Evolutionary conservation across 495 filamentous ascomycete species (phyloP).

Genomic region (Tuber umbilicatum): DNA sequence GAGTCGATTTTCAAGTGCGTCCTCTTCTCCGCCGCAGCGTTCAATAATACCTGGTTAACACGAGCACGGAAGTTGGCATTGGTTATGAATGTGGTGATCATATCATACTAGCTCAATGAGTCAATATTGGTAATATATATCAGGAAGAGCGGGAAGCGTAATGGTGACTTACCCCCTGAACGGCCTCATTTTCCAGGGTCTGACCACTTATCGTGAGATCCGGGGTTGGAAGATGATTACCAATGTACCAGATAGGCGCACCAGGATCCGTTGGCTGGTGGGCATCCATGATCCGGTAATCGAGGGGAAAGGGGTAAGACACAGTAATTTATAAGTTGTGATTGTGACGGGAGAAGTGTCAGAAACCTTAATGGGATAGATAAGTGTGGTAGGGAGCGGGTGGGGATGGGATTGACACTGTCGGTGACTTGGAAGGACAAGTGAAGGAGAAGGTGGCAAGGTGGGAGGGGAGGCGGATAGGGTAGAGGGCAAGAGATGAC

Average conservation of each 20-base stretch:
- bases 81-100: conserved; percentile 84
- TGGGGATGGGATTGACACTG: background rate
- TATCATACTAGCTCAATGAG: conserved; percentile 64
- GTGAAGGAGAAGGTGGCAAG: background rate
- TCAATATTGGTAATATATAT: conserved; percentile 10
- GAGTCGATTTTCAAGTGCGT: conserved; percentile 47
- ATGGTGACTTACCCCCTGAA: conserved; percentile 30
- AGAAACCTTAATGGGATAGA: background rate
- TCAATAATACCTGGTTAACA: conserved; percentile 46
- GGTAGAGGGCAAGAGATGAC: background rate
- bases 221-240: conserved; percentile 36
- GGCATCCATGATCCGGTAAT: conserved; percentile 26
- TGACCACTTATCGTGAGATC: conserved; percentile 24
- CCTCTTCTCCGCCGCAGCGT: conserved; percentile 54
- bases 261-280: conserved; percentile 30
- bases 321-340: background rate
- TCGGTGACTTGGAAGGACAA: background rate
- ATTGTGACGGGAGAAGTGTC: background rate
- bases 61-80: conserved; percentile 73
- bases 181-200: conserved; percentile 29
- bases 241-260: conserved; percentile 38
- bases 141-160: background rate
- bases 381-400: background rate
- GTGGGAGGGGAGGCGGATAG: background rate
- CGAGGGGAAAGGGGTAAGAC: background rate